Evolutionary conservation across 1,284 basidiomycete species (phyloP).

Genomic region (Agroathelia rolfsii): DNA sequence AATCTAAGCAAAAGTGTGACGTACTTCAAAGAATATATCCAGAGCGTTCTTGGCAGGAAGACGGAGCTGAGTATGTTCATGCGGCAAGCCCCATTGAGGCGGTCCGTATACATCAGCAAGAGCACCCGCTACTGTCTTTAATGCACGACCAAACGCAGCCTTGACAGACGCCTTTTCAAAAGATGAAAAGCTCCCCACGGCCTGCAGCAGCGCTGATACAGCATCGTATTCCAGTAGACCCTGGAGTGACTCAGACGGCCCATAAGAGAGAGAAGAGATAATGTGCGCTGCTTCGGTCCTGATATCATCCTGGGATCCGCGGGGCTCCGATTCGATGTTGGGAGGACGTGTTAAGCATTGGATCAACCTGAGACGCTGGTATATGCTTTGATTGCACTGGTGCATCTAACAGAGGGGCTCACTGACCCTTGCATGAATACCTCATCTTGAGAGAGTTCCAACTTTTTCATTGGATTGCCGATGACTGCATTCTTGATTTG

Average conservation of each 20-base stretch:
- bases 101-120: constrained; percentile 58
- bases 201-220: constrained; percentile 44
- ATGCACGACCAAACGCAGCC: constrained; percentile 49
- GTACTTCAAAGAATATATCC: constrained; percentile 51
- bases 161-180: constrained; percentile 32
- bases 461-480: constrained; percentile 63
- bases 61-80: constrained; percentile 33
- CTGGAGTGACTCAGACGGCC: constrained; percentile 52
- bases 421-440: constrained; percentile 44
- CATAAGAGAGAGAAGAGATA: constrained; percentile 61
- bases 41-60: constrained; percentile 45
- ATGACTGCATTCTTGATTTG: constrained; percentile 63
- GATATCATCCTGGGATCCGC: constrained; percentile 34
- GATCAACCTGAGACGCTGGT: constrained; percentile 39
- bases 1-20: constrained; percentile 3
- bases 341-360: constrained; percentile 38
- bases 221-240: constrained; percentile 47
- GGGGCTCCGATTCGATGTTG: constrained; percentile 22
- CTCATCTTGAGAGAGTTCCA: constrained; percentile 40
- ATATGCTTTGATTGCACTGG: constrained; percentile 7
- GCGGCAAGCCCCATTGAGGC: constrained; percentile 50
- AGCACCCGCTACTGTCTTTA: constrained; percentile 45
- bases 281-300: constrained; percentile 66
- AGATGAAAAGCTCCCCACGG: constrained; percentile 35
- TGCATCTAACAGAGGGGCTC: not conserved